Base-by-base conservation (phyloP, 768 basidiomycete species). In the Pisolithus marmoratus region DNA sequence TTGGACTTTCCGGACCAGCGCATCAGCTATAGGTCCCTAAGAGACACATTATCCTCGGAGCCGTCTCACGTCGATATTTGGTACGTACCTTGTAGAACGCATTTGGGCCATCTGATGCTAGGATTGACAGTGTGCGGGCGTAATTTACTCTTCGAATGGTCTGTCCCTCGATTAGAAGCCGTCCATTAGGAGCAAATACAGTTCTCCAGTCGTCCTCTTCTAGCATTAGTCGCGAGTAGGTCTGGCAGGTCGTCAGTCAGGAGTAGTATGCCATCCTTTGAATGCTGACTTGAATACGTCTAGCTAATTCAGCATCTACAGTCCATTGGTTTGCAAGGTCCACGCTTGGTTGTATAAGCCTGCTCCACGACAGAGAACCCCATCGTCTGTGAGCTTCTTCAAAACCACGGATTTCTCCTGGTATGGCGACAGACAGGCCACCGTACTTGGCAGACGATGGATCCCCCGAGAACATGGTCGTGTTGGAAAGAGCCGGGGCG, bases 401-500 rank as follows among this genome's bases (percentile, higher is more conserved):
- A 29, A 97, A 77, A 9, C 94, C 96, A 22, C 86, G 79, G 43
- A 98, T 65, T 70, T 98, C 94, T 8, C 94, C 89, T 1, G 96
- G 96, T 0, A 96, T 85, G 22, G 81, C 94, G n/a, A 95, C 81
- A 6, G 92, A 68, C 49, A 97, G 71, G 4, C 96, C 94, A 4
- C 96, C 95, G 51, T 75, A 82, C 52, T 60, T 73, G 17, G 91
- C 74, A 2, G 74, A 70, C 4, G 65, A 56, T 3, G 87, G 74
- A 40, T 82, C 65, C 12, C 75, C 69, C 31, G 69, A 60, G 69
- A 82, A 97, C 94, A 97, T 97, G 5, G 83, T 83, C 38, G 73
- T 66, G 62, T 85, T 87, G 5, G 92, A 74, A 31, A 80, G 67
- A 0, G 77, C 78, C 0, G 95, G 92, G 1, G 88, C 91, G 0